Percentiles rank a stretch among this genome's conserved stretches.
Conservation (phyloP, 2,329 filamentous ascomycete species). For the Cladosporium sp. region DNA sequence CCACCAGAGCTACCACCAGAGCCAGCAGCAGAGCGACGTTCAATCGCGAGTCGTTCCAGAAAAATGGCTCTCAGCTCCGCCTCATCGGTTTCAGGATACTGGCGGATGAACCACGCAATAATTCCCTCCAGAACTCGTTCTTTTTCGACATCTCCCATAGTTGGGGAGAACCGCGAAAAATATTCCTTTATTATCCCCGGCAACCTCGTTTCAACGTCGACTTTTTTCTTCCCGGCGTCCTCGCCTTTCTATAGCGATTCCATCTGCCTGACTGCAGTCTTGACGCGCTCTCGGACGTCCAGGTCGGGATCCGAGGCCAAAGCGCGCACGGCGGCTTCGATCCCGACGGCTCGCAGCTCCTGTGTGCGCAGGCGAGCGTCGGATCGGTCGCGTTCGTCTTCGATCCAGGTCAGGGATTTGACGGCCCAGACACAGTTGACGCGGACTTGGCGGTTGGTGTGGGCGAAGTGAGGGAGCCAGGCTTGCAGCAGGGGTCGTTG, state of each 20-base stretch:
- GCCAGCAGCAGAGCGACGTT: no score
- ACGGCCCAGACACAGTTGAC: constrained; percentile 76
- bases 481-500: constrained; percentile 72
- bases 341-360: constrained; percentile 63
- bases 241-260: constrained; percentile 16
- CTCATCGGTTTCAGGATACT: no score
- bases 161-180: no score
- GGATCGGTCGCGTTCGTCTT: constrained; percentile 63
- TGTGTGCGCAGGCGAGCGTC: constrained; percentile 62
- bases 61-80: no score
- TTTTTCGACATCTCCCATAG: no score
- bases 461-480: constrained; percentile 67
- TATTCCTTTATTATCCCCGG: no score
- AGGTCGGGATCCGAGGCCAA: constrained; percentile 60
- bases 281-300: constrained; percentile 79
- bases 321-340: constrained; percentile 27
- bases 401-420: constrained; percentile 78
- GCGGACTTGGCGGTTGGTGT: constrained; percentile 68
- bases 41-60: no score
- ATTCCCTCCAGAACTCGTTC: no score
- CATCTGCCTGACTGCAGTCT: constrained; percentile 71
- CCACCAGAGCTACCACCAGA: no score
- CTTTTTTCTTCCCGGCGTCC: no score
- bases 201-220: no score
- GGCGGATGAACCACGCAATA: no score